Percentiles rank a stretch among this genome's conserved stretches.
Evolutionary conservation across 345 rosid species (phyloP).

Genomic region (Rhodamnia rubescens): DNA sequence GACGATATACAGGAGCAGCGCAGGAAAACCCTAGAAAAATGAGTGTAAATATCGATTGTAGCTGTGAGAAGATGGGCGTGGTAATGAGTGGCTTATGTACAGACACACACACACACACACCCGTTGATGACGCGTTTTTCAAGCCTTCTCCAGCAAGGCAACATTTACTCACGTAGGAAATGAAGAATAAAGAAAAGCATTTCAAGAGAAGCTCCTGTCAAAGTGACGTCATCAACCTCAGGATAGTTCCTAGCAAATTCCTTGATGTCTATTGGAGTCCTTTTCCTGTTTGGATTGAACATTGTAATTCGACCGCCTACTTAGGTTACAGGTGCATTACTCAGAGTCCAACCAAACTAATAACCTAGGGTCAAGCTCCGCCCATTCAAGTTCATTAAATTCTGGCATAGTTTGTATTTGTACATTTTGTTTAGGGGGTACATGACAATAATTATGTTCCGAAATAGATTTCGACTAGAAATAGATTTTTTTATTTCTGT

Average conservation of each 20-base stretch:
- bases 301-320: not conserved
- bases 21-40: not conserved
- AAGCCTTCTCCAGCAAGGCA: not conserved
- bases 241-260: not conserved
- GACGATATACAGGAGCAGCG: not conserved
- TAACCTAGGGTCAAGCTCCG: no score
- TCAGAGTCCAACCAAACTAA: not conserved
- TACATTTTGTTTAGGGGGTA: no score
- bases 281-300: not conserved
- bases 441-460: no score
- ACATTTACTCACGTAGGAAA: not conserved
- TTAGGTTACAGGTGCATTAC: not conserved
- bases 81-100: not conserved
- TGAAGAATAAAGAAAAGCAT: not conserved
- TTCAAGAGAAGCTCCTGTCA: not conserved
- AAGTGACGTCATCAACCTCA: not conserved
- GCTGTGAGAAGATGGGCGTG: not conserved
- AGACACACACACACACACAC: no score
- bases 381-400: no score
- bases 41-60: not conserved
- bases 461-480: no score
- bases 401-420: no score
- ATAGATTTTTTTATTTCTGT: no score
- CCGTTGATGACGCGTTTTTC: not conserved
- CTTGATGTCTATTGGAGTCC: not conserved